Conservation (phyloP, 768 basidiomycete species). For the Chalciporus pseudorubinellus region DNA sequence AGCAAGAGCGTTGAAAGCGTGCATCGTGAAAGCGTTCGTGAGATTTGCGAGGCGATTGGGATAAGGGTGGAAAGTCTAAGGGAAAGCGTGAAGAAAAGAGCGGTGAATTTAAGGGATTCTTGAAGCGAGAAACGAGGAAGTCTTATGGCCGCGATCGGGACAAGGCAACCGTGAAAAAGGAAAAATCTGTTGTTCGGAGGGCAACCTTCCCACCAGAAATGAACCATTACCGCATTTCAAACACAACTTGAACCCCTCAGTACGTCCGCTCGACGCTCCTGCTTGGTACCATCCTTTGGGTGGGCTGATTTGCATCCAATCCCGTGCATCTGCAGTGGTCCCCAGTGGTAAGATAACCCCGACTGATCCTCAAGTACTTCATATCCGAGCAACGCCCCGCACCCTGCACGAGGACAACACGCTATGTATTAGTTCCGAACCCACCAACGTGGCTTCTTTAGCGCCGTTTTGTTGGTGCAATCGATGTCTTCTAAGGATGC, state of each 20-base stretch:
- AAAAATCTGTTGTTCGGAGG: background rate
- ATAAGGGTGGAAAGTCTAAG: too few species aligned
- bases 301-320: background rate
- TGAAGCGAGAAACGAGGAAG: constrained; percentile 7
- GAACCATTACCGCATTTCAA: constrained; percentile 1
- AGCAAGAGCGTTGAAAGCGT: too few species aligned
- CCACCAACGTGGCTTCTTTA: background rate
- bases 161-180: background rate
- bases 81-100: too few species aligned
- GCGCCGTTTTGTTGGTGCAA: background rate
- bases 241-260: background rate
- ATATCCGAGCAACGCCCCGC: constrained; percentile 18
- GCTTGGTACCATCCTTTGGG: background rate
- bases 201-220: constrained; percentile 4
- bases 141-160: constrained; percentile 2
- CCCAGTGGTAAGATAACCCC: background rate
- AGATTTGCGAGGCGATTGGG: too few species aligned
- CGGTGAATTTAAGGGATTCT: too few species aligned
- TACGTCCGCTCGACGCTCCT: background rate
- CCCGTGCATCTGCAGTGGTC: background rate
- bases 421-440: background rate
- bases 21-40: too few species aligned
- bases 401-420: constrained; percentile 18
- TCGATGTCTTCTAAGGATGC: background rate
- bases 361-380: constrained; percentile 11